These are phyloP conservation scores for Colletotrichum orbiculare DNA, from an alignment of 2,329 filamentous ascomycete genomes.

Conservation along the genomic window DNA sequence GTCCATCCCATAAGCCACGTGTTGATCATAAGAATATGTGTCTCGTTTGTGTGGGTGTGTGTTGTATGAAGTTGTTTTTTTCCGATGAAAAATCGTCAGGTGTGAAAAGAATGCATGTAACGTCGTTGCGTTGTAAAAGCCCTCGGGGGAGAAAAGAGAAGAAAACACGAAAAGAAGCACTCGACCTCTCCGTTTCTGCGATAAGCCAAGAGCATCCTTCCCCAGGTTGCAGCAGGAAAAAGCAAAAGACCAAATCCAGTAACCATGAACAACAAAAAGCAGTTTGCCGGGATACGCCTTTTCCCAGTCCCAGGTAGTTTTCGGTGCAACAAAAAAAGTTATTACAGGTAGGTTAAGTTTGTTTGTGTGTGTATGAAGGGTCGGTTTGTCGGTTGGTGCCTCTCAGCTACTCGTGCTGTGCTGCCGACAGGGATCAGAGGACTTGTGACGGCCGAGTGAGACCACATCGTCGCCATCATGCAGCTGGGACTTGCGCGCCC, in stretches of 20 bases:
- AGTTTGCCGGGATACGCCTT: conserved; percentile 24
- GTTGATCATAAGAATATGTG: conserved; percentile 13
- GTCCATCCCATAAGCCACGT: too few species aligned
- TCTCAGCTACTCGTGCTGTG: neutral
- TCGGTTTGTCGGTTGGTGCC: conserved; percentile 6
- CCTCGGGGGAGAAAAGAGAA: too few species aligned
- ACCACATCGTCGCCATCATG: too few species aligned
- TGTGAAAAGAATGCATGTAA: conserved; percentile 25
- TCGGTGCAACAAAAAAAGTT: conserved; percentile 29
- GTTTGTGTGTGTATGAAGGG: neutral
- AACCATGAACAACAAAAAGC: conserved; percentile 7
- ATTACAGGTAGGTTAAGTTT: conserved; percentile 29
- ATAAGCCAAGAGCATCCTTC: conserved; percentile 22
- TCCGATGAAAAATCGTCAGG: conserved; percentile 14
- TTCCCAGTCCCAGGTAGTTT: neutral
- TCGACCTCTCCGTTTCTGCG: conserved; percentile 5
- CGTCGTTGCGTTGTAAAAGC: conserved; percentile 1
- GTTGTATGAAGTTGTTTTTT: conserved; percentile 3
- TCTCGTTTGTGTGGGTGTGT: conserved; percentile 14
- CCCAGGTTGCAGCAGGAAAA: neutral
- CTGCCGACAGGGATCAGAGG: too few species aligned
- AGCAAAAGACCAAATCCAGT: neutral
- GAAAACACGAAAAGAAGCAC: neutral
- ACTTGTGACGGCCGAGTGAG: too few species aligned
- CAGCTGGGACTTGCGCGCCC: too few species aligned